Base-by-base conservation (phyloP, 345 rosid species). In the Gossypium australe region DNA sequence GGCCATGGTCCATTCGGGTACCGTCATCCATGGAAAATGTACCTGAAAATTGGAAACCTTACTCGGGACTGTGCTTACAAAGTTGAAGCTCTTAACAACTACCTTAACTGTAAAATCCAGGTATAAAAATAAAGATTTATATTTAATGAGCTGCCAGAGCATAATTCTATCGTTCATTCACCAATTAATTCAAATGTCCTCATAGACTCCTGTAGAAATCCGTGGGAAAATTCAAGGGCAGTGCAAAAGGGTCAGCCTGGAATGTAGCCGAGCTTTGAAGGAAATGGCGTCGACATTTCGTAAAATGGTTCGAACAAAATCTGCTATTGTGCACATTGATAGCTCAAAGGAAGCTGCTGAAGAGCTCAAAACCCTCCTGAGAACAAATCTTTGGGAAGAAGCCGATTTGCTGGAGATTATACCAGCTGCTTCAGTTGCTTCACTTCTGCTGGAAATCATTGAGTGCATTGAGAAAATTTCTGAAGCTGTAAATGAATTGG, bases 21-120 rank as follows among this genome's bases (percentile, higher is more conserved):
- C 29, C 45, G 77, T 7, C 87, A 87, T 76, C 89, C 87, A 0
- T 87, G 85, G 88, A 69, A 86, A 48, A 79, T 70, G 14, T 85
- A 82, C 67, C 75, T 84, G 2, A 75, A 83, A 77, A n/a, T 87
- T 7, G 85, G 82, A n/a, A 48, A 81, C 13, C 52, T 77, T 25
- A 70, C 76, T 62, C 84, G 82, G 17, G 65, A 73, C 34, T 84
- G 91, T 34, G 86, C 86, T 44, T 79, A 75, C 73, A 69, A 76
- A 56, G 57, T 87, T n/a, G 87, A 87, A 67, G 79, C 86, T 18
- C 86, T 86, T 12, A 24, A 75, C 34, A 47, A 72, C 77, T 75
- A 49, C 76, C 75, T 85, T 11, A 44, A 64, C 66, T 56, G 73
- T 25, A 70, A 84, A 3, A 45, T 38, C 20, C 59, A 29, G 67